phyloP scores from a whole-genome alignment of 1,139 yeast genomes.

The Protomyces inundatus region DNA sequence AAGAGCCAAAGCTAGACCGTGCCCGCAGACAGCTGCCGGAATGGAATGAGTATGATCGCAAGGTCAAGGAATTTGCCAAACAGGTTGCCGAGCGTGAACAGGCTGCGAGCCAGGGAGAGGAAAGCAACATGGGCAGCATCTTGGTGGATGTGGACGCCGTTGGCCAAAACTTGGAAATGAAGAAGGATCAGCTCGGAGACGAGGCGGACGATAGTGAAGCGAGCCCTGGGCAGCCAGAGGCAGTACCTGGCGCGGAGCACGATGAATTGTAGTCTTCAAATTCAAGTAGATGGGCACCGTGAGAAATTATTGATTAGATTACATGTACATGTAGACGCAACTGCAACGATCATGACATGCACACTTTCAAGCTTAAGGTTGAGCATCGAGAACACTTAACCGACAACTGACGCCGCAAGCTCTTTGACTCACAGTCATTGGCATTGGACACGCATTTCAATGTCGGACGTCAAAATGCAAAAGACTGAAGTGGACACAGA shows the following conservation, averaged over 20 bases:
- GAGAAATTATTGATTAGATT: too few species aligned
- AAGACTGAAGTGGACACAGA: too few species aligned
- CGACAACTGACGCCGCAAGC: too few species aligned
- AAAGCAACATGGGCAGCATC: conserved; percentile 6
- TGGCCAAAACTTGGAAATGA: conserved; percentile 18
- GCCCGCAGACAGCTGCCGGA: conserved; percentile 74
- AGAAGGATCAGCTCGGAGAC: conserved; percentile 17
- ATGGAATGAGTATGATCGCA: conserved; percentile 62
- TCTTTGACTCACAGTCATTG: too few species aligned
- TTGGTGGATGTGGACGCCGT: conserved; percentile 20
- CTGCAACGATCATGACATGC: too few species aligned
- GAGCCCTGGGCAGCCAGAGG: neutral
- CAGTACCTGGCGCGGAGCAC: neutral
- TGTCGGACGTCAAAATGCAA: too few species aligned
- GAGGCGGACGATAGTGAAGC: neutral
- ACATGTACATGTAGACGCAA: too few species aligned
- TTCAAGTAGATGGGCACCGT: too few species aligned
- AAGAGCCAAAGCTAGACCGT: conserved; percentile 66
- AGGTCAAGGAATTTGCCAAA: conserved; percentile 40
- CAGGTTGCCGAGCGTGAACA: conserved; percentile 1
- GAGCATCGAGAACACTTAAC: too few species aligned
- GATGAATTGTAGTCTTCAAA: neutral
- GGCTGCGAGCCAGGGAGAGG: neutral
- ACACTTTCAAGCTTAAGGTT: too few species aligned
- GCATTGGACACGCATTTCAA: too few species aligned